phyloP scores from a whole-genome alignment of 176 grass and related monocot species.

The Bolboschoenus planiculmis region DNA sequence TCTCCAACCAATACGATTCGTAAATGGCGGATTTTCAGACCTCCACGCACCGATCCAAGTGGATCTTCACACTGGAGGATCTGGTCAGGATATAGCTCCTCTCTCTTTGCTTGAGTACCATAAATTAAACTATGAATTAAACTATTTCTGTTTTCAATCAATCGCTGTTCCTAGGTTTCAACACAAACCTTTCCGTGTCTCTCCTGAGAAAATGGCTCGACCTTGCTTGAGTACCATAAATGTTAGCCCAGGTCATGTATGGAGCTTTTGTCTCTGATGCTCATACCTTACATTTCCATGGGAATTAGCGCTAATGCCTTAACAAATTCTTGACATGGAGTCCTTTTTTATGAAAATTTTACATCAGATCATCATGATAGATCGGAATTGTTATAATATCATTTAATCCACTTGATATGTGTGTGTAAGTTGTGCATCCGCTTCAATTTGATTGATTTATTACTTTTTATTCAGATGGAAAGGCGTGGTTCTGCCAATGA shows the following conservation, averaged over 20 bases:
- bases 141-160: background rate
- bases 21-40: slow-evolving; percentile 80
- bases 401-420: background rate
- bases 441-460: slow-evolving; percentile 7
- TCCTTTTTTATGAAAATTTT: background rate
- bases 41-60: slow-evolving; percentile 69
- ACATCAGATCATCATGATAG: background rate
- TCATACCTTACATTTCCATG: background rate
- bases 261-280: background rate
- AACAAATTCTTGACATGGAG: background rate
- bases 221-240: too few relatives aligned
- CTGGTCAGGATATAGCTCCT: slow-evolving; percentile 33
- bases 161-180: background rate
- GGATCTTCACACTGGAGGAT: slow-evolving; percentile 79
- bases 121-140: too few relatives aligned
- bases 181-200: background rate
- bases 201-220: too few relatives aligned
- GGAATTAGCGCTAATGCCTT: background rate
- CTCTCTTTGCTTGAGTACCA: background rate
- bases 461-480: slow-evolving; percentile 39
- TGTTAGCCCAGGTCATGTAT: too few relatives aligned
- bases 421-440: background rate
- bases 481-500: slow-evolving; percentile 47
- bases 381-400: background rate
- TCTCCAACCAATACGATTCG: background rate